phyloP scores from a whole-genome alignment of 2,329 filamentous ascomycete species.

The Paecilomyces fulvus region DNA sequence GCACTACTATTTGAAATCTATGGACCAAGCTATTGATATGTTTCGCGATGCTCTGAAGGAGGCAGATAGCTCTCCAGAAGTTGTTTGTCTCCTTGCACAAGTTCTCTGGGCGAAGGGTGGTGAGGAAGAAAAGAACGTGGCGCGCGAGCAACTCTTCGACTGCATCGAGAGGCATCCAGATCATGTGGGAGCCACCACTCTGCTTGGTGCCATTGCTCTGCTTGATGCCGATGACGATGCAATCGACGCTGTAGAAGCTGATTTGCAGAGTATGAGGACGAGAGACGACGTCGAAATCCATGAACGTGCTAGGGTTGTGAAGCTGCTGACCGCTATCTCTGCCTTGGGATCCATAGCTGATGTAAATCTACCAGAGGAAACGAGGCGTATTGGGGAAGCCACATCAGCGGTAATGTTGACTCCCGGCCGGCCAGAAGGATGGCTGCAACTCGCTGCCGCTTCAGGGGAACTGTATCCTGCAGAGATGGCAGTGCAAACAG shows the following conservation, averaged over 20 bases:
- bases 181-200: constrained; percentile 69
- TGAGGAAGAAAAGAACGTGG: constrained; percentile 63
- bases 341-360: constrained; percentile 43
- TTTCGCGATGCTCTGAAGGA: constrained; percentile 75
- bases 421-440: constrained; percentile 70
- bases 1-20: constrained; percentile 60
- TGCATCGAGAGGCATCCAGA: constrained; percentile 65
- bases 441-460: constrained; percentile 62
- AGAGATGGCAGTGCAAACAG: constrained; percentile 76
- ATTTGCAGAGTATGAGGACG: constrained; percentile 65
- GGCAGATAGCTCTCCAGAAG: constrained; percentile 67
- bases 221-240: constrained; percentile 72
- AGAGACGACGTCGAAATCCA: constrained; percentile 53
- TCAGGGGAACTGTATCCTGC: constrained; percentile 50
- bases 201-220: constrained; percentile 76
- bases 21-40: constrained; percentile 63
- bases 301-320: constrained; percentile 62
- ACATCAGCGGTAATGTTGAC: constrained; percentile 72
- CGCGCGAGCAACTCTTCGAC: constrained; percentile 70
- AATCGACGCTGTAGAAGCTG: constrained; percentile 68
- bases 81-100: constrained; percentile 79
- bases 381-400: constrained; percentile 54
- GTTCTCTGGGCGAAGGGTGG: constrained; percentile 87
- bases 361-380: constrained; percentile 33
- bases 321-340: constrained; percentile 67